Base-by-base conservation (phyloP, 75 land plant species). In the Chamaecyparis obtusa region DNA sequence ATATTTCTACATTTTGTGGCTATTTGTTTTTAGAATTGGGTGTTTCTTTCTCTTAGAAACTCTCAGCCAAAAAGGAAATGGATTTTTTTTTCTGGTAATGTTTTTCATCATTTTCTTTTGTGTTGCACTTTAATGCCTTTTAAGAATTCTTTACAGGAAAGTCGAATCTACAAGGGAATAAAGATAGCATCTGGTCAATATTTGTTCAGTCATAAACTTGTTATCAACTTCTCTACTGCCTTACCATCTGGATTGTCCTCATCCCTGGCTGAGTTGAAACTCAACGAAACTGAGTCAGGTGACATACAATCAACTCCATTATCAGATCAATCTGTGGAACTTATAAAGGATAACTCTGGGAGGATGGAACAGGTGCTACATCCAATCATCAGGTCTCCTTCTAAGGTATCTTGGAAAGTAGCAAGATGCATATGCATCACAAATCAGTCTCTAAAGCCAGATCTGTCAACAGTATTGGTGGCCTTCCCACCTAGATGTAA, bases 401-500 rank as follows among this genome's bases (percentile, higher is more conserved):
- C 11, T 41, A 81, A 81, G 83, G 41, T 81, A 81, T n/a, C 83
- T 46, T 81, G 83, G 49, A 93, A 92, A 86, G 91, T 98, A 81
- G 96, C 96, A 49, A 90, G 97, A 85, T 92, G 89, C 84, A 85
- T 98, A 48, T 98, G 99, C 87, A 94, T 98, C 54, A 94, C 94
- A 16, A 93, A 89, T 67, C 51, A 87, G 80, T 95, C 99, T 30
- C 36, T 98, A 83, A 90, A 91, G 51, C 83, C 93, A 46, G 95
- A 92, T 71, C 49, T 88, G 51, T 91, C 91, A 64, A 98, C 90
- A 54, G n/a, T 93, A 79, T 46, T 98, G 87, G 88, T 94, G 32
- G 85, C 94, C 44, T 95, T 93, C 86, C 99, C 99, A 87, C 99
- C 99, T 41, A 87, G 85, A 93, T 94, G 99, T 98, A 92, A 93